Percentiles rank a stretch among this genome's conserved stretches.
phyloP scores from a whole-genome alignment of 1,284 basidiomycete genomes.

The Kalmanozyma brasiliensis region DNA sequence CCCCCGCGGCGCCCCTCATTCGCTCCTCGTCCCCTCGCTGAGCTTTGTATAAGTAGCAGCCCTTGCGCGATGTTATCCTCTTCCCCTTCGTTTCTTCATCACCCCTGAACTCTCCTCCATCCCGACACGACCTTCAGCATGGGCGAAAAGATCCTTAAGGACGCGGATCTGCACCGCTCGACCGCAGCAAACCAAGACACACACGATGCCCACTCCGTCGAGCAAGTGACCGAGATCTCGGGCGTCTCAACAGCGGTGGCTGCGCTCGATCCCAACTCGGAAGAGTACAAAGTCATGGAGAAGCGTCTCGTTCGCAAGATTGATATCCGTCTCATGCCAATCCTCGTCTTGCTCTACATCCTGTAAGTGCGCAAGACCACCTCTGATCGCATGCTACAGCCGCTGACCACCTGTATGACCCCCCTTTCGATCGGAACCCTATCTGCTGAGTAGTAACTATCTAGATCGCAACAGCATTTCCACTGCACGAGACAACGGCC shows the following conservation, averaged over 20 bases:
- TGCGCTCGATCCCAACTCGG: constrained; percentile 29
- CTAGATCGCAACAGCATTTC: constrained; percentile 24
- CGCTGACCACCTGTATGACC: no score
- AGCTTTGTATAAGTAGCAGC: no score
- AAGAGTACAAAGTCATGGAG: constrained; percentile 38
- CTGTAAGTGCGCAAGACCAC: constrained; percentile 17
- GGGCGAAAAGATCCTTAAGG: constrained; percentile 15
- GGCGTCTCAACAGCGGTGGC: constrained; percentile 1
- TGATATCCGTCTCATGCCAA: constrained; percentile 39
- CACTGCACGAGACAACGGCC: constrained; percentile 42
- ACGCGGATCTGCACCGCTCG: neutral
- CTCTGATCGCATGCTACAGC: neutral
- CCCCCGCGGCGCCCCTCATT: no score
- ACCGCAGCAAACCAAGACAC: constrained; percentile 10
- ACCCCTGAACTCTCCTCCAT: no score
- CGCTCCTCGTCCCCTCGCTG: neutral
- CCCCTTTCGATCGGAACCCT: neutral
- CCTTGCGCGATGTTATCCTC: neutral
- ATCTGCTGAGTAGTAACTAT: neutral
- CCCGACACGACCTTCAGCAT: constrained; percentile 10
- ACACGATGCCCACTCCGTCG: constrained; percentile 24
- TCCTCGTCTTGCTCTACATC: constrained; percentile 24
- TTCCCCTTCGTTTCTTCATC: neutral
- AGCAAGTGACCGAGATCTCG: constrained; percentile 7
- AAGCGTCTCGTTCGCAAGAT: constrained; percentile 50